Evolutionary conservation across 2,329 filamentous ascomycete species (phyloP), one percentile per base, ranked within the genome.

Genomic region (Colletotrichum tabaci): DNA sequence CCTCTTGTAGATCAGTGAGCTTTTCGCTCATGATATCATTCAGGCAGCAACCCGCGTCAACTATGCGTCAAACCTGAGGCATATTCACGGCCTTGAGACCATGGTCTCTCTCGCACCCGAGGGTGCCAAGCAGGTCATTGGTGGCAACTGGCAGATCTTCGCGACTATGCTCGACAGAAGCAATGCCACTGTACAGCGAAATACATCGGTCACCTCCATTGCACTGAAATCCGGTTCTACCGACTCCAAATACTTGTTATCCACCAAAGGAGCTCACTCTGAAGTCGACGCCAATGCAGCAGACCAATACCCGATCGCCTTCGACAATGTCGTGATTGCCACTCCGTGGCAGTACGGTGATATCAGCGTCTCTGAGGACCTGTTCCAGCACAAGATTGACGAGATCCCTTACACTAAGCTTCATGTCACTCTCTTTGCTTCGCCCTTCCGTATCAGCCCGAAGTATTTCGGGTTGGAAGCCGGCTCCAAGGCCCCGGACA

Each of bases 91-190:
- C 0, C 83, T 99, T 1, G 94, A 97, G 77, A 91, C 95, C 1
- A 94, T 98, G 92, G 89, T 97, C 2, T 96, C 95, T 53, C 94
- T 98, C 90, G 93, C 95, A 2, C 93, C 95, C 0, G 92, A 96
- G 63, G 95, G 94, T 8, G 94, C 95, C 0, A 90, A 95, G 79
- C 86, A 92, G 21, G 88, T 98, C 1, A 82, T 89, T 16, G 95
- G 95, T 8, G 96, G 96, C 2, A 99, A 98, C 80, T 98, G 95
- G 95, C 91, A 90, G 76, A 98, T 99, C 66, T 99, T 99, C 78
- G 88, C 92, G n/a, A 84, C 87, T 55, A 97, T 98, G 93, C 84
- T 96, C 1, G 85, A 88, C 47, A 83, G 85, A 0, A 92, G 94
- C 1, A 83, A 87, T 3, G 91, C 93, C 0, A 81, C 84, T 0